Evolutionary conservation across 2,329 filamentous ascomycete genomes (phyloP).

Genomic region (Zopfia rhizophila): DNA sequence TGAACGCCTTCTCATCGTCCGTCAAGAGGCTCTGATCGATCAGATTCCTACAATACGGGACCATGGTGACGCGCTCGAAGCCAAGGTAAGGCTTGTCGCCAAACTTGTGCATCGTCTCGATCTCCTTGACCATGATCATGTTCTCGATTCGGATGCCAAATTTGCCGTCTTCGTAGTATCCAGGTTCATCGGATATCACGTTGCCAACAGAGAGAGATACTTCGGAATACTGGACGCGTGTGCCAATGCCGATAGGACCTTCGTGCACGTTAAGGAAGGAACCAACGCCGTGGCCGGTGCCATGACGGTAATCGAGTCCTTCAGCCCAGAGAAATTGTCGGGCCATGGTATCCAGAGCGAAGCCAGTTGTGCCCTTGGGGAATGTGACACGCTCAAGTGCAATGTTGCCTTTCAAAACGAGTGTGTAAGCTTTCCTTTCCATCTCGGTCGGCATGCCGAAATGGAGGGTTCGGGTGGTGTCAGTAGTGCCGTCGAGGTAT

Average conservation of each 20-base stretch:
- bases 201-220: constrained; percentile 91
- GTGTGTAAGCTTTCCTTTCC: constrained; percentile 89
- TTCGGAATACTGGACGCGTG: constrained; percentile 88
- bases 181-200: constrained; percentile 94
- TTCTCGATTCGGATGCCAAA: constrained; percentile 98
- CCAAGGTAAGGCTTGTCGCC: constrained; percentile 94
- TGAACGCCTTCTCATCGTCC: constrained; percentile 79
- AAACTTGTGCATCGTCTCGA: constrained; percentile 86
- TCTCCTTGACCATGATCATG: constrained; percentile 88
- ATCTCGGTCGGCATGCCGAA: constrained; percentile 85
- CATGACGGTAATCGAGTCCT: constrained; percentile 94
- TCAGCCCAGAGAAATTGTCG: constrained; percentile 93
- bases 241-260: constrained; percentile 95
- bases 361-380: constrained; percentile 94
- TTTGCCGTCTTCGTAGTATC: constrained; percentile 94
- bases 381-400: constrained; percentile 87
- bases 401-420: constrained; percentile 95
- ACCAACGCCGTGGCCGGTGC: constrained; percentile 94
- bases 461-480: constrained; percentile 92
- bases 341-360: constrained; percentile 87
- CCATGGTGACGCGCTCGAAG: constrained; percentile 98
- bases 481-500: constrained; percentile 93
- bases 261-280: constrained; percentile 98
- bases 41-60: constrained; percentile 89
- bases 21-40: constrained; percentile 81